Conservation (phyloP, 2,329 filamentous ascomycete species). For the Claviceps sp. region DNA sequence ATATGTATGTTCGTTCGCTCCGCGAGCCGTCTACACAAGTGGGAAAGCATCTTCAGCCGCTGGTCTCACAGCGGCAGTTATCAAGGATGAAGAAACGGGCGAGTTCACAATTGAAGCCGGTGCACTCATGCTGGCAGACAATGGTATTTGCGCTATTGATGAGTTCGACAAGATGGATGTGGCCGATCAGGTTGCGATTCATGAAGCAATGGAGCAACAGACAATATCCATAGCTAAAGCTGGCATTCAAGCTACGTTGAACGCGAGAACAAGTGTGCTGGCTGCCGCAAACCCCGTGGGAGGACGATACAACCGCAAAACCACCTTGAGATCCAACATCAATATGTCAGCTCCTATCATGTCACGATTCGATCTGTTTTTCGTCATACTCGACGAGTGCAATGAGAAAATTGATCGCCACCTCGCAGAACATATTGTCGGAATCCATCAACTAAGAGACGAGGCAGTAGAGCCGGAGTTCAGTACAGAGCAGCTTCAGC, state of each 20-base stretch:
- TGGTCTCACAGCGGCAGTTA: slow-evolving; percentile 89
- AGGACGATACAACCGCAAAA: slow-evolving; percentile 94
- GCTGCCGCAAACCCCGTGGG: slow-evolving; percentile 93
- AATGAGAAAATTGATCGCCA: slow-evolving; percentile 85
- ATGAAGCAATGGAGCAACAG: slow-evolving; percentile 99
- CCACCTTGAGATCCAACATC: slow-evolving; percentile 84
- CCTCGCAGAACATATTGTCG: slow-evolving; percentile 87
- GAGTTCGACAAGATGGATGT: slow-evolving; percentile 99
- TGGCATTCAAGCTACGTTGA: slow-evolving; percentile 93
- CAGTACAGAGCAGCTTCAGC: slow-evolving; percentile 88
- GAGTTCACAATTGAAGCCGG: slow-evolving; percentile 98
- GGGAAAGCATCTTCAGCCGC: slow-evolving; percentile 95
- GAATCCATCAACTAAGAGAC: slow-evolving; percentile 83
- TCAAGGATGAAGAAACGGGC: slow-evolving; percentile 96
- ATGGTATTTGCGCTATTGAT: slow-evolving; percentile 95
- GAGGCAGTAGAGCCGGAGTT: slow-evolving; percentile 87
- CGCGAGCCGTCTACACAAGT: slow-evolving; percentile 91
- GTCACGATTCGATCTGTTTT: slow-evolving; percentile 98
- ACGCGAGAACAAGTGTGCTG: slow-evolving; percentile 87
- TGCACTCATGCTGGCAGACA: slow-evolving; percentile 92
- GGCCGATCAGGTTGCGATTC: slow-evolving; percentile 90
- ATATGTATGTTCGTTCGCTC: slow-evolving; percentile 94
- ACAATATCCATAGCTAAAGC: slow-evolving; percentile 98
- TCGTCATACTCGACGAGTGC: slow-evolving; percentile 92
- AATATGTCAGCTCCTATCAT: slow-evolving; percentile 99